A percentile compares a stretch with the other conserved stretches of the same genome.
Evolutionary conservation across 2,329 filamentous ascomycete species (phyloP).

Genomic region (Beauveria bassiana): DNA sequence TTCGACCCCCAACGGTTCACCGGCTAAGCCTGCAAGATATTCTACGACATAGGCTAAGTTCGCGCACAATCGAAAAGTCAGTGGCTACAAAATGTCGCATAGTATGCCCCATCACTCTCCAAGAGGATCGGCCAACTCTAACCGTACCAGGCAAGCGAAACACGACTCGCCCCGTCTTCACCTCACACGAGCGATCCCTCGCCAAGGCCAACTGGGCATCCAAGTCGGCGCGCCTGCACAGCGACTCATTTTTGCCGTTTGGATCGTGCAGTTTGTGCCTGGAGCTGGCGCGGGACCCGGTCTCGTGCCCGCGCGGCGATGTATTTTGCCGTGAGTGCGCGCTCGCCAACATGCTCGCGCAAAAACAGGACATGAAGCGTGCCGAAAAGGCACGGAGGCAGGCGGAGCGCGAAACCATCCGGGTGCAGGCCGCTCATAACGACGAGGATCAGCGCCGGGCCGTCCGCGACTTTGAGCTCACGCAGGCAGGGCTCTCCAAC

Average conservation of each 20-base stretch:
- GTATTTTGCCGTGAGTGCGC: conserved; percentile 95
- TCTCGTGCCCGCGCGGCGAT: conserved; percentile 77
- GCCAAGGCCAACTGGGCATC: conserved; percentile 77
- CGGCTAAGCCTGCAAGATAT: no score
- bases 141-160: conserved; percentile 64
- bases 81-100: conserved; percentile 25
- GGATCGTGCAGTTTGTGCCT: conserved; percentile 85
- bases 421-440: conserved; percentile 52
- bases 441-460: conserved; percentile 64
- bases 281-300: conserved; percentile 69
- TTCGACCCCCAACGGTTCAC: neutral
- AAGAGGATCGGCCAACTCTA: conserved; percentile 2
- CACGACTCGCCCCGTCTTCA: conserved; percentile 89
- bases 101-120: conserved; percentile 29
- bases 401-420: conserved; percentile 53
- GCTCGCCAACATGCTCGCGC: conserved; percentile 79
- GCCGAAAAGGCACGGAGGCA: conserved; percentile 58
- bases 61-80: neutral
- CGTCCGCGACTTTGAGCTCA: conserved; percentile 73
- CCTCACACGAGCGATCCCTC: conserved; percentile 77
- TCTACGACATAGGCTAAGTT: no score
- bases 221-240: conserved; percentile 72
- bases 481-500: conserved; percentile 62
- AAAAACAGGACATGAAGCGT: conserved; percentile 86
- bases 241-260: conserved; percentile 89